Evolutionary conservation across 2,329 filamentous ascomycete genomes (phyloP).

Genomic region (Calcarisporium arbuscula): DNA sequence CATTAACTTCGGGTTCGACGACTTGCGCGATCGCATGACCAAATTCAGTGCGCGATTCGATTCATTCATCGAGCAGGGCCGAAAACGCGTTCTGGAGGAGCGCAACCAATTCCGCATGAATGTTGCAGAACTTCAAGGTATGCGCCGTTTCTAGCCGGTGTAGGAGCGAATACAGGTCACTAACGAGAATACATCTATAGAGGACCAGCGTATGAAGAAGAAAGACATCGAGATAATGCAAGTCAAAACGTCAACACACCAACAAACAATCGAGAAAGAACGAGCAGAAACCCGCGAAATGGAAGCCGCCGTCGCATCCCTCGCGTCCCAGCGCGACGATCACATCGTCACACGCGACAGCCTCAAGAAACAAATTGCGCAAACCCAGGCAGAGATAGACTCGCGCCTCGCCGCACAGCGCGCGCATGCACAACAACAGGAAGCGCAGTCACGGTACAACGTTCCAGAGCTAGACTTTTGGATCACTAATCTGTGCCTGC

Average conservation of each 20-base stretch:
- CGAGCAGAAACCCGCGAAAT: conserved; percentile 71
- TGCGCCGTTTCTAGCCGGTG: conserved; percentile 9
- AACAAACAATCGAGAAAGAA: conserved; percentile 71
- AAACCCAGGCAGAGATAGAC: conserved; percentile 65
- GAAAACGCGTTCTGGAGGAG: conserved; percentile 86
- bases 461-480: conserved; percentile 92
- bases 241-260: conserved; percentile 63
- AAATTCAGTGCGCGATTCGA: conserved; percentile 90
- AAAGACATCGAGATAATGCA: conserved; percentile 80
- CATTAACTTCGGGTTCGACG: conserved; percentile 94
- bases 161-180: not conserved
- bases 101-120: conserved; percentile 90
- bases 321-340: conserved; percentile 54
- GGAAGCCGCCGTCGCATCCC: conserved; percentile 53
- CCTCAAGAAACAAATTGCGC: conserved; percentile 55
- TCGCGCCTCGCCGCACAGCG: conserved; percentile 64
- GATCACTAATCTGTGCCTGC: conserved; percentile 82
- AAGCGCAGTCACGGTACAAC: conserved; percentile 82
- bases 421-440: conserved; percentile 66
- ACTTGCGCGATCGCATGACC: conserved; percentile 89
- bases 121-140: conserved; percentile 84
- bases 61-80: conserved; percentile 84
- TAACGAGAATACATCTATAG: conserved; percentile 36
- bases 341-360: conserved; percentile 51
- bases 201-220: conserved; percentile 86